A percentile compares a stretch with the other conserved stretches of the same genome.
Evolutionary conservation across 2,329 filamentous ascomycete species (phyloP).

Genomic region (Corynespora cassiicola): DNA sequence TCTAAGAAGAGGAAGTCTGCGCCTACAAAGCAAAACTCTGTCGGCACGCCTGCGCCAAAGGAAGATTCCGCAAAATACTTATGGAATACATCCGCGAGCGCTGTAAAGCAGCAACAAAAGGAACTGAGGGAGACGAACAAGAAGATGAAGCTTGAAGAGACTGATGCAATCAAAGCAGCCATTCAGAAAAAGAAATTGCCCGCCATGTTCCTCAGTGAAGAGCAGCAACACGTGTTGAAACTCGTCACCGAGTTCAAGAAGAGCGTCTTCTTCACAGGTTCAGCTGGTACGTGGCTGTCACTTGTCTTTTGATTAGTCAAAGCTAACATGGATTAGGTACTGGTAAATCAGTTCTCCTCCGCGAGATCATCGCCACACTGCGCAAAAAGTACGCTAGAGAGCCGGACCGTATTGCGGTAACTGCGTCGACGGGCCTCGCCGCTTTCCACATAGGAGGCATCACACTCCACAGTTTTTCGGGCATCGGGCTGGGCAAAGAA

Average conservation of each 20-base stretch:
- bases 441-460: conserved; percentile 97
- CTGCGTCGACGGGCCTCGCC: conserved; percentile 92
- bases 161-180: conserved; percentile 54
- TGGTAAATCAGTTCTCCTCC: conserved; percentile 94
- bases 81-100: conserved; percentile 79
- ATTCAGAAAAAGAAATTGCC: conserved; percentile 52
- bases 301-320: not conserved
- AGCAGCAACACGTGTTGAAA: conserved; percentile 83
- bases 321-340: conserved; percentile 60
- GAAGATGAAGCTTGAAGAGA: no score
- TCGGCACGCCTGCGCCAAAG: conserved; percentile 54
- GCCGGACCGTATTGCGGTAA: conserved; percentile 86
- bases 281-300: conserved; percentile 65
- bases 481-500: conserved; percentile 95
- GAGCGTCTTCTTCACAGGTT: conserved; percentile 98
- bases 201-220: conserved; percentile 76
- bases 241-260: conserved; percentile 80
- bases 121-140: conserved; percentile 69
- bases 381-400: conserved; percentile 78
- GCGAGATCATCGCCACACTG: conserved; percentile 84
- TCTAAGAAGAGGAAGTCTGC: conserved; percentile 38
- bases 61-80: conserved; percentile 49
- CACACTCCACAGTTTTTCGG: conserved; percentile 93
- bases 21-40: conserved; percentile 43
- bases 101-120: conserved; percentile 79